Evolutionary conservation across 78 protist genomes (phyloP).

Genomic region (Protostelium mycophagum): DNA sequence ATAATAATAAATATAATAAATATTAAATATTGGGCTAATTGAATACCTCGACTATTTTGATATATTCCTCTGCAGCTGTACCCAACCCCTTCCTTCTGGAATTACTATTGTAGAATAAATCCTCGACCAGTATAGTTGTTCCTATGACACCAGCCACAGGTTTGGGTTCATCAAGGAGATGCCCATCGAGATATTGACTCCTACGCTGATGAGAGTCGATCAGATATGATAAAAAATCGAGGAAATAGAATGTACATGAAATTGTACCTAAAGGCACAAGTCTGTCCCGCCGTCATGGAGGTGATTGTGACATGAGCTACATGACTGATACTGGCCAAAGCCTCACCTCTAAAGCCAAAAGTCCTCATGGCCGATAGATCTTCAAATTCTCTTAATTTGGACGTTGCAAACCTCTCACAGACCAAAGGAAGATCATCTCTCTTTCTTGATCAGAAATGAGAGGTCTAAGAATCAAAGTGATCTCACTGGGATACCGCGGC

Average conservation of each 20-base stretch:
- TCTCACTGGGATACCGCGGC: constrained; percentile 79
- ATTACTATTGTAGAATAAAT: constrained; percentile 89
- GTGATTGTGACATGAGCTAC: constrained; percentile 86
- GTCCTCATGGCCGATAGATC: constrained; percentile 78
- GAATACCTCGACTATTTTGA: constrained; percentile 46
- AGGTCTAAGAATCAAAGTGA: background rate
- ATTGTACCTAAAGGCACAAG: constrained; percentile 65
- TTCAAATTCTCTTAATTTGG: constrained; percentile 79
- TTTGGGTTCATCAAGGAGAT: constrained; percentile 33
- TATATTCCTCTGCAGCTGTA: constrained; percentile 78
- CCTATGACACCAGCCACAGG: constrained; percentile 88
- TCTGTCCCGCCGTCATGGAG: constrained; percentile 60
- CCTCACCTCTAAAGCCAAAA: constrained; percentile 94
- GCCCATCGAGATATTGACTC: background rate
- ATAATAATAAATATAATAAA: constrained; percentile 7
- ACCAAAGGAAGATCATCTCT: constrained; percentile 81
- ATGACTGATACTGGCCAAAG: constrained; percentile 93
- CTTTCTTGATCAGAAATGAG: background rate
- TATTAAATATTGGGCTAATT: background rate
- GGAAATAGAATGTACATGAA: constrained; percentile 19
- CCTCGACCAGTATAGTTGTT: constrained; percentile 77
- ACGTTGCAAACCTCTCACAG: constrained; percentile 91
- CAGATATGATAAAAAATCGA: no score
- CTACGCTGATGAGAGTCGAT: constrained; percentile 12
- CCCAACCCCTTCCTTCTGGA: constrained; percentile 70